Conservation (phyloP, 345 rosid species). For the Hevea brasiliensis region DNA sequence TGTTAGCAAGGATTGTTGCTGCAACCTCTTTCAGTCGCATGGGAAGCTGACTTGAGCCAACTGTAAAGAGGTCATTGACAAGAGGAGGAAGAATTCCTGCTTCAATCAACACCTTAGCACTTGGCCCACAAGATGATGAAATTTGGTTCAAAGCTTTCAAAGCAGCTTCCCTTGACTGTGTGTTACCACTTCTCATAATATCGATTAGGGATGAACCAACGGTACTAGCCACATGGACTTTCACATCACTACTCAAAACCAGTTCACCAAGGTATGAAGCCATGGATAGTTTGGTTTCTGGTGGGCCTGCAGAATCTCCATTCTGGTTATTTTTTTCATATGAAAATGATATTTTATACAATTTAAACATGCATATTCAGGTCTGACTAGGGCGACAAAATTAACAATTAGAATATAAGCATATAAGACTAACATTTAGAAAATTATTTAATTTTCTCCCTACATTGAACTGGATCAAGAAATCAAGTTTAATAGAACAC, state of each 20-base stretch:
- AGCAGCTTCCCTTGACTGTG: slow-evolving; percentile 78
- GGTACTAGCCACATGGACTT: slow-evolving; percentile 70
- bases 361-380: slow-evolving; percentile 10
- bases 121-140: slow-evolving; percentile 71
- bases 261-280: slow-evolving; percentile 86
- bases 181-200: slow-evolving; percentile 67
- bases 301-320: slow-evolving; percentile 60
- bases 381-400: slow-evolving; percentile 1
- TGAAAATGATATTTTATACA: neutral
- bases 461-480: neutral
- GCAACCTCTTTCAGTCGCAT: slow-evolving; percentile 88
- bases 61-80: slow-evolving; percentile 74
- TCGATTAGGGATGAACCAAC: slow-evolving; percentile 76
- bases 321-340: slow-evolving; percentile 23
- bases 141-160: slow-evolving; percentile 83
- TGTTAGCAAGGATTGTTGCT: slow-evolving; percentile 87
- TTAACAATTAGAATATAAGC: neutral
- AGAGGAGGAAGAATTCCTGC: slow-evolving; percentile 90
- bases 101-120: slow-evolving; percentile 74
- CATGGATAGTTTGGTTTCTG: slow-evolving; percentile 80
- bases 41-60: slow-evolving; percentile 74
- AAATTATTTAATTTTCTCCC: neutral
- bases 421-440: neutral
- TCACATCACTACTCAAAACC: slow-evolving; percentile 73
- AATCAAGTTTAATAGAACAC: neutral